Conservation (phyloP, 1,139 yeast genomes). For the Wickerhamomyces sp. region DNA sequence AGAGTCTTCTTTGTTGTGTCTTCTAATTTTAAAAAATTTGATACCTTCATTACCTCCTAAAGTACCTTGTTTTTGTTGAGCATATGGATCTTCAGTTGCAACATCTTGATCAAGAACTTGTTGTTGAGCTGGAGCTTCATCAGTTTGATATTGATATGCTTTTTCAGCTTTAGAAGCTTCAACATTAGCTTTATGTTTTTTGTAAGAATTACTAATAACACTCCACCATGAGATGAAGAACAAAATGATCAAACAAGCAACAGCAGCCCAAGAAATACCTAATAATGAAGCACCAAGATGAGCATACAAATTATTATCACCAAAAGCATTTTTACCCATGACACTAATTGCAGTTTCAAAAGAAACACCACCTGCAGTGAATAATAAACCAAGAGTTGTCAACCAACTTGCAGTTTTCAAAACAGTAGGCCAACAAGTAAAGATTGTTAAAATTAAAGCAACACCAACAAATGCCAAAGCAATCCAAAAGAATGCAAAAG, state of each 20-base stretch:
- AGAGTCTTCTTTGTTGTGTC: slow-evolving; percentile 49
- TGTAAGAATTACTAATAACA: slow-evolving; percentile 36
- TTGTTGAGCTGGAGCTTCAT: slow-evolving; percentile 13
- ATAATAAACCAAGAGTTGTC: slow-evolving; percentile 46
- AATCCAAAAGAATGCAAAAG: slow-evolving; percentile 61
- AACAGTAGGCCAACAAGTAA: slow-evolving; percentile 19
- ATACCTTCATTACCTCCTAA: slow-evolving; percentile 52
- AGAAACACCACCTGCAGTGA: slow-evolving; percentile 55
- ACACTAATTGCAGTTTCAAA: slow-evolving; percentile 65
- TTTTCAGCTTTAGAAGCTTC: slow-evolving; percentile 16
- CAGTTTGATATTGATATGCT: slow-evolving; percentile 10
- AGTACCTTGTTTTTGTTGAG: slow-evolving; percentile 25
- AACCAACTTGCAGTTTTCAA: slow-evolving; percentile 47
- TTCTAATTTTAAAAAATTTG: slow-evolving; percentile 72
- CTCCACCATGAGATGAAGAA: slow-evolving; percentile 54
- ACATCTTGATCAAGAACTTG: slow-evolving; percentile 5
- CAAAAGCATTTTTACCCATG: slow-evolving; percentile 60
- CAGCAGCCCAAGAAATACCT: slow-evolving; percentile 70
- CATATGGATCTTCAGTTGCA: slow-evolving; percentile 21
- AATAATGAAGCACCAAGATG: slow-evolving; percentile 52
- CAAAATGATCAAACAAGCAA: slow-evolving; percentile 46
- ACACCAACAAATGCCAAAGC: slow-evolving; percentile 55
- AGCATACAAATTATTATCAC: slow-evolving; percentile 36
- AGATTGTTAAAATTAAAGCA: slow-evolving; percentile 36
- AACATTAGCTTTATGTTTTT: slow-evolving; percentile 25